Percentiles rank a stretch among this genome's conserved stretches.
phyloP scores from a whole-genome alignment of 257 asterid species.

The Linderniella brevidens region DNA sequence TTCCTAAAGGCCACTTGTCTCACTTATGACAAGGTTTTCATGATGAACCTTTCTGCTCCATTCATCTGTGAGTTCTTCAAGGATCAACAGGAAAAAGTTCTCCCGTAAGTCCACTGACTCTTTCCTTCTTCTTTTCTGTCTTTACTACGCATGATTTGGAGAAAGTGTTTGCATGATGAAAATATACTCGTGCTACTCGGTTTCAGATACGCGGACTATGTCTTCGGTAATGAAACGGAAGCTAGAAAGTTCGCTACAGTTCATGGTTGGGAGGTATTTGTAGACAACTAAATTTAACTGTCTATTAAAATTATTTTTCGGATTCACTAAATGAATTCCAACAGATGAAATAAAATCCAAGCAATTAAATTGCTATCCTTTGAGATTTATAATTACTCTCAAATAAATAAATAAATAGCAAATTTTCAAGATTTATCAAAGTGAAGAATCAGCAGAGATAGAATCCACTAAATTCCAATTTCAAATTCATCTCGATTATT shows the following conservation, averaged over 20 bases:
- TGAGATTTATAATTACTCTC: no score
- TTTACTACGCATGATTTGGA: not conserved
- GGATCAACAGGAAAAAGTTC: conserved; percentile 57
- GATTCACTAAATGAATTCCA: no score
- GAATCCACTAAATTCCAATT: no score
- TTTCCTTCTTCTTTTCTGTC: conserved; percentile 3
- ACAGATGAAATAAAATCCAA: no score
- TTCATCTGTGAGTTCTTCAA: conserved; percentile 91
- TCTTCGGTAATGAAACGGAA: conserved; percentile 93
- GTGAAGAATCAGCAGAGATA: no score
- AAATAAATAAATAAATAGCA: no score
- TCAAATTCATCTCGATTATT: no score
- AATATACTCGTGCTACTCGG: conserved; percentile 10
- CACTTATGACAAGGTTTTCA: conserved; percentile 37
- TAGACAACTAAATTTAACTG: not conserved
- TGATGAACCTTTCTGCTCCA: conserved; percentile 87
- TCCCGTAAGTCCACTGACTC: conserved; percentile 43
- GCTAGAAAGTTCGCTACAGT: conserved; percentile 84
- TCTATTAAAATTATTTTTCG: no score
- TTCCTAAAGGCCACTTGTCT: conserved; percentile 10
- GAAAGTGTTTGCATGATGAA: conserved; percentile 8
- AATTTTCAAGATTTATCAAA: no score
- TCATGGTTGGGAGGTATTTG: conserved; percentile 94
- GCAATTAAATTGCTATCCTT: no score
- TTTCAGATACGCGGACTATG: conserved; percentile 57